Percentiles rank a stretch among this genome's conserved stretches.
Conservation (phyloP, 345 rosid species). For the Psidium guajava region DNA sequence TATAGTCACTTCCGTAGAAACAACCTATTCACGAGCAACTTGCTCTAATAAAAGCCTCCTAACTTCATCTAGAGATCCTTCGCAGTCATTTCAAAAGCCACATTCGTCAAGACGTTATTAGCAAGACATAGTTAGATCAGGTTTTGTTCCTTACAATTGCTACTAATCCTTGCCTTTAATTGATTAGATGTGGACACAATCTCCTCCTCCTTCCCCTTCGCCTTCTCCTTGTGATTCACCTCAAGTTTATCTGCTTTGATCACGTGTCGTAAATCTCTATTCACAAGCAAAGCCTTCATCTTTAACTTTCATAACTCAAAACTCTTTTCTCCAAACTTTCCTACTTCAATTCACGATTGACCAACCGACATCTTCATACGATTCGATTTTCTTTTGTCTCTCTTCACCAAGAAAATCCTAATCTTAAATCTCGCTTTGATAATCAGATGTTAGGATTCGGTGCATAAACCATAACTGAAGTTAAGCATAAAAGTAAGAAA, state of each 20-base stretch:
- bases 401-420: neutral
- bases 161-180: neutral
- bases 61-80: neutral
- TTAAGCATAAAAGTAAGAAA: neutral
- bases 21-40: neutral
- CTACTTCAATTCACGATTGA: neutral
- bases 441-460: neutral
- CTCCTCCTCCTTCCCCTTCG: neutral
- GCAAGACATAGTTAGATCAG: neutral
- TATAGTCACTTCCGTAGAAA: neutral
- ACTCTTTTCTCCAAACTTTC: neutral
- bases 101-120: neutral
- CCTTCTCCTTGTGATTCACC: neutral
- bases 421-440: neutral
- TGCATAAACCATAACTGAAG: neutral
- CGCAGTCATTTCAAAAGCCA: neutral
- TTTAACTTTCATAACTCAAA: neutral
- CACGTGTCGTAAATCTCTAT: neutral
- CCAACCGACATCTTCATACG: neutral
- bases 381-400: neutral
- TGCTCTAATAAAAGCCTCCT: neutral
- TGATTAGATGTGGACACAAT: neutral
- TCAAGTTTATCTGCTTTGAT: neutral
- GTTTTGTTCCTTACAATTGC: neutral
- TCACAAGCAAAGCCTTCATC: neutral